Evolutionary conservation across 495 filamentous ascomycete genomes (phyloP).

Genomic region (Annulohypoxylon maeteangense): DNA sequence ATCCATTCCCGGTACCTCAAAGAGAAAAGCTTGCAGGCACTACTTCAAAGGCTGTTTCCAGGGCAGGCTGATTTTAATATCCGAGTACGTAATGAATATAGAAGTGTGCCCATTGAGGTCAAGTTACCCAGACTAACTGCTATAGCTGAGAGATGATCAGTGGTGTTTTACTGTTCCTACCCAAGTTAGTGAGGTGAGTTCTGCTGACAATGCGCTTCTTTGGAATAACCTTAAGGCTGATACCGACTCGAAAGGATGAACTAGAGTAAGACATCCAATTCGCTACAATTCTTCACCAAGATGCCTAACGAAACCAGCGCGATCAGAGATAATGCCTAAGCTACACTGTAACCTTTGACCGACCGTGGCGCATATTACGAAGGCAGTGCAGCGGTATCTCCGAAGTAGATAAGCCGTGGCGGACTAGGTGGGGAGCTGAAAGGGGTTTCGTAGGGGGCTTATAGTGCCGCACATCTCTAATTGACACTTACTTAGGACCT

Average conservation of each 20-base stretch:
- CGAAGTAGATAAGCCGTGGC: not conserved
- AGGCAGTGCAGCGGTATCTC: not conserved
- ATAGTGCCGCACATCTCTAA: not conserved
- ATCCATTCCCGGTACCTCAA: slow-evolving; percentile 47
- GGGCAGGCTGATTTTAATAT: slow-evolving; percentile 48
- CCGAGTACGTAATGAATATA: slow-evolving; percentile 39
- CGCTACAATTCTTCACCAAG: not conserved
- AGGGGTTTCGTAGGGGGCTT: not conserved
- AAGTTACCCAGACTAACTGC: slow-evolving; percentile 22
- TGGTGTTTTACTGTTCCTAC: slow-evolving; percentile 52
- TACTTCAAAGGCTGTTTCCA: slow-evolving; percentile 51
- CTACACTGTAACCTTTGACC: not conserved
- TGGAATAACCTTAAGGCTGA: slow-evolving; percentile 1
- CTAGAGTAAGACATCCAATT: slow-evolving; percentile 40
- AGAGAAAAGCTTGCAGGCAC: slow-evolving; percentile 44
- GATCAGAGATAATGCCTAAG: slow-evolving; percentile 24
- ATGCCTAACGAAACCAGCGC: slow-evolving; percentile 27
- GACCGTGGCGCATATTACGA: not conserved
- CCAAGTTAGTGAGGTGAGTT: slow-evolving; percentile 47
- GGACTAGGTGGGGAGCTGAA: not conserved
- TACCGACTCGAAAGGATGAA: slow-evolving; percentile 32
- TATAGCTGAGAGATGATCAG: slow-evolving; percentile 51
- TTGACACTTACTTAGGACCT: no score
- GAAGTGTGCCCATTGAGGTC: not conserved
- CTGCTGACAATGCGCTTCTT: not conserved